Percentiles rank a stretch among this genome's conserved stretches.
Evolutionary conservation across 345 rosid species (phyloP).

Genomic region (Odontarrhena argentea): DNA sequence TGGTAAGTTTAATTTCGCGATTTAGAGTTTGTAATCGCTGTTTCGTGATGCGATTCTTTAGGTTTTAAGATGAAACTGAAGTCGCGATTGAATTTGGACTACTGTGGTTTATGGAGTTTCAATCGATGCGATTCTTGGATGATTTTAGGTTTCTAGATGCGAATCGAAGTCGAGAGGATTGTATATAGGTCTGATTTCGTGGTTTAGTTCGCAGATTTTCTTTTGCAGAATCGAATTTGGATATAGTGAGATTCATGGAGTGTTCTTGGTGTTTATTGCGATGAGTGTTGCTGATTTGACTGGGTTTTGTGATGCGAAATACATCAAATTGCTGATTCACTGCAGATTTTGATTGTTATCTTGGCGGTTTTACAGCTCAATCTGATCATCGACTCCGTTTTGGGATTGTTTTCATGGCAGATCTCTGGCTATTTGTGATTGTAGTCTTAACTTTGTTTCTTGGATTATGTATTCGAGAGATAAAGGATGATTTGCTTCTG

Average conservation of each 20-base stretch:
- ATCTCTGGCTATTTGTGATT: neutral
- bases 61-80: neutral
- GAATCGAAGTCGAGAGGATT: neutral
- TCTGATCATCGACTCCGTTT: too few relatives aligned
- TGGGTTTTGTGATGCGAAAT: neutral
- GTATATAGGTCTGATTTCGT: neutral
- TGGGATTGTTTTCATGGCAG: neutral
- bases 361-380: too few relatives aligned
- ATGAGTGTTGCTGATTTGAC: neutral
- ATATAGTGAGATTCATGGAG: neutral
- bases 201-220: neutral
- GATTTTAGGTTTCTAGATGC: neutral
- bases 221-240: neutral
- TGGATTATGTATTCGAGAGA: neutral
- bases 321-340: neutral
- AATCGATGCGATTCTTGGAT: neutral
- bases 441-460: neutral
- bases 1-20: neutral
- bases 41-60: conserved; percentile 8
- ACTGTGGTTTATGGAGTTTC: too few relatives aligned
- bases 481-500: neutral
- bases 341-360: too few relatives aligned
- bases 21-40: neutral
- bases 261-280: neutral
- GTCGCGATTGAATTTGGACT: neutral